Evolutionary conservation across 129 eudicot species (phyloP), one percentile per base, ranked within the genome.

Genomic region (Arctium lappa): DNA sequence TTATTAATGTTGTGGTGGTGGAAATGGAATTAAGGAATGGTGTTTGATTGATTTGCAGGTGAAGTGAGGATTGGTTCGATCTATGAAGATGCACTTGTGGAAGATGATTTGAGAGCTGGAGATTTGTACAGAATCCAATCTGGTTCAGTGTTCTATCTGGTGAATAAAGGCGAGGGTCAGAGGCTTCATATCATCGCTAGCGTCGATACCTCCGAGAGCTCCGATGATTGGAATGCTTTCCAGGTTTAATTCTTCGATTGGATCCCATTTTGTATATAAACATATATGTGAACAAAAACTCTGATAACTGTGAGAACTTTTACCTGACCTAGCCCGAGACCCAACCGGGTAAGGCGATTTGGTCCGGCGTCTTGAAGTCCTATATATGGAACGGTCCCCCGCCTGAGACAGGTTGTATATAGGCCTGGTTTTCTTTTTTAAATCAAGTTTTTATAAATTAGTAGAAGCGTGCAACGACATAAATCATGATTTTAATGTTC

Each of bases 1-100:
- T 8, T 42, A 9, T 42, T 42, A 22, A 22, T 42, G 50, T 12
- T 42, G 7, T 5, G 5, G 44, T 39, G 6, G 10, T 37, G 6
- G 8, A 6, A 12, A 42, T 69, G 42, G 7, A 36, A n/a, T 30
- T 40, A 10, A 33, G 18, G 15, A 39, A 74, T 34, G 30, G 9
- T 15, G 18, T 48, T 29, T 74, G 1, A 75, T 13, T 38, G 3
- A 46, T 75, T 29, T 84, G 79, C 88, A 95, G 98, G 98, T 39
- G 97, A 87, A 80, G 98, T 93, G n/a, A 88, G 85, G 50, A 48
- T 95, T 1, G 99, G 99, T 33, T 86, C 92, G 10, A 95, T 95
- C 6, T 89, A 89, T 71, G 79, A 91, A 10, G 95, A 91, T 74
- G 77, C 82, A 5, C 76, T 95, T 5, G 97, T 83, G 13, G 99